Percentiles rank a stretch among this genome's conserved stretches.
Evolutionary conservation across 106 monocot genomes (phyloP).

Genomic region (Cymbidium sinense): DNA sequence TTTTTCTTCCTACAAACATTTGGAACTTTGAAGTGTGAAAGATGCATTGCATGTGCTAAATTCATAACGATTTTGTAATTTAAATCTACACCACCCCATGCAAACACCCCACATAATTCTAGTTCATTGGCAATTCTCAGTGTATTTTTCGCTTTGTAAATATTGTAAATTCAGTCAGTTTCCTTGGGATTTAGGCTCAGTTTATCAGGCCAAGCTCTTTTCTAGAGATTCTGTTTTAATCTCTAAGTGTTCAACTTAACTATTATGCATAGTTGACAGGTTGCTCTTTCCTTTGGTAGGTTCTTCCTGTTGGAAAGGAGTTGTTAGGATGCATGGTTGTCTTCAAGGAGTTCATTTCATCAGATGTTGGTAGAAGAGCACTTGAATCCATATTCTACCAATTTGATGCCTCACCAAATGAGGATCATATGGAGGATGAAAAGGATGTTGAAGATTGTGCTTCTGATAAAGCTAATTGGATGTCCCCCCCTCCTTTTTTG

Average conservation of each 20-base stretch:
- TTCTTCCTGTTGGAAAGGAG: slow-evolving; percentile 74
- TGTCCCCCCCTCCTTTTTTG: slow-evolving; percentile 41
- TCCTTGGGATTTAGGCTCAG: neutral
- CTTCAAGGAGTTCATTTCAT: slow-evolving; percentile 54
- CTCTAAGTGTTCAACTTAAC: neutral
- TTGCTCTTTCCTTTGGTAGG: slow-evolving; percentile 29
- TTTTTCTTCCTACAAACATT: too few species aligned
- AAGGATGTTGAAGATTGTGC: slow-evolving; percentile 9
- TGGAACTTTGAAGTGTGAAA: too few species aligned
- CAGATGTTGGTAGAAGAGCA: slow-evolving; percentile 37
- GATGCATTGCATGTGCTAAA: too few species aligned
- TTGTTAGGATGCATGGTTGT: slow-evolving; percentile 63
- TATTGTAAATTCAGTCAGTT: neutral
- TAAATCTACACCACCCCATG: too few species aligned
- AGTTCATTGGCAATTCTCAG: too few species aligned
- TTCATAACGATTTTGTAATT: too few species aligned
- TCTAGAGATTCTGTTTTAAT: neutral
- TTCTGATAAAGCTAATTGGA: slow-evolving; percentile 31
- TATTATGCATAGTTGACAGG: neutral
- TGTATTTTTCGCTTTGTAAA: neutral
- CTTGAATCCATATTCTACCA: slow-evolving; percentile 32
- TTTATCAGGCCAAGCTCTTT: neutral
- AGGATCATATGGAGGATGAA: slow-evolving; percentile 24
- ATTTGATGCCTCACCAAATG: slow-evolving; percentile 11
- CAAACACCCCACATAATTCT: too few species aligned